phyloP scores from a whole-genome alignment of 345 rosid species.

The Lenwebbia sp. region DNA sequence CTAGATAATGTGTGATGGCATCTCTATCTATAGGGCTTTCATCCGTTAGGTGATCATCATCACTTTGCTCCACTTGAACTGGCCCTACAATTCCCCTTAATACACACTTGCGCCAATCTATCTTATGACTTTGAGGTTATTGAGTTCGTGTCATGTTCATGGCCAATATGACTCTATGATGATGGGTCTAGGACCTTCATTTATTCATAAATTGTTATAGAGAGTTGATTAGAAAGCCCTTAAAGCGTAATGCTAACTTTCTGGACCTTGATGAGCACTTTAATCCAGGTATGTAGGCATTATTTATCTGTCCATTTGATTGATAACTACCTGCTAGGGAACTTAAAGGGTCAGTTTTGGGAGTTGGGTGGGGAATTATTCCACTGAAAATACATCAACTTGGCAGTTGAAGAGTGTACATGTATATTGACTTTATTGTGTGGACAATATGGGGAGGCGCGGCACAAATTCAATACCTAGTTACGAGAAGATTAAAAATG shows the following conservation, averaged over 20 bases:
- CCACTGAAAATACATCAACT: neutral
- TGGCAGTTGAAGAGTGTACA: neutral
- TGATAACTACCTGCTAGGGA: neutral
- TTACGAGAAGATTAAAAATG: neutral
- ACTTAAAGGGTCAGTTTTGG: neutral
- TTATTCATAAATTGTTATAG: neutral
- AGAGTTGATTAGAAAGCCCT: neutral
- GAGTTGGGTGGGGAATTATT: neutral
- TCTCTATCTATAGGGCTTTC: neutral
- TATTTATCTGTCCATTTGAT: neutral
- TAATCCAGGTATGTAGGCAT: neutral
- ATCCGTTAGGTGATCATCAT: neutral
- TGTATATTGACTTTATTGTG: neutral
- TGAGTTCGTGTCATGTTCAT: neutral
- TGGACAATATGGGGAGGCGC: neutral
- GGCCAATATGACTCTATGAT: neutral
- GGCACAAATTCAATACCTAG: neutral
- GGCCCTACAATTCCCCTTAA: neutral
- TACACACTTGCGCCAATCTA: neutral
- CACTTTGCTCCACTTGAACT: neutral
- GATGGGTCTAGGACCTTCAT: neutral
- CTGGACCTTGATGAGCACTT: neutral
- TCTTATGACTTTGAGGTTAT: neutral
- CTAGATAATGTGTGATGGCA: neutral
- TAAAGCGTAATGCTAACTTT: neutral